A percentile compares a stretch with the other conserved stretches of the same genome.
phyloP scores from a whole-genome alignment of 176 grass and related monocot genomes.

The Dendrocalamus sinicus region DNA sequence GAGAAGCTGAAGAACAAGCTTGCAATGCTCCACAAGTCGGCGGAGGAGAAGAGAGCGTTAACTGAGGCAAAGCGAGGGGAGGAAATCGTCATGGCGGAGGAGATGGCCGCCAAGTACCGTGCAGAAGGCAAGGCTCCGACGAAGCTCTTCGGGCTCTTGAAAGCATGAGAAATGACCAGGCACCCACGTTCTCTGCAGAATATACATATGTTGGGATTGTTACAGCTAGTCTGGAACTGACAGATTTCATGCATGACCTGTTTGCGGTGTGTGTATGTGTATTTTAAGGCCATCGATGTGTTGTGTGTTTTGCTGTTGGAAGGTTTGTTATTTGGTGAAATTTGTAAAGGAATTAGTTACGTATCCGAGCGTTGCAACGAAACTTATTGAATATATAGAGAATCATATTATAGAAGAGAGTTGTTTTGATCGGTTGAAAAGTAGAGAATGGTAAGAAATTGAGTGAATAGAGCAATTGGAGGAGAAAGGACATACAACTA shows the following conservation, averaged over 20 bases:
- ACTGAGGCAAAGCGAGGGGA: constrained; percentile 64
- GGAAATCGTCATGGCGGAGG: constrained; percentile 68
- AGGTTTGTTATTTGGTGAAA: constrained; percentile 29
- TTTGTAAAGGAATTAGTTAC: constrained; percentile 21
- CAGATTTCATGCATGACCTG: constrained; percentile 24
- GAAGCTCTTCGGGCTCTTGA: constrained; percentile 64
- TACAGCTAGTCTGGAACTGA: constrained; percentile 14
- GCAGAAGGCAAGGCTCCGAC: constrained; percentile 63
- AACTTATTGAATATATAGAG: too few relatives aligned
- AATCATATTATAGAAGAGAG: too few relatives aligned
- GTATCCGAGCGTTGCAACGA: too few relatives aligned
- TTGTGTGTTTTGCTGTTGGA: constrained; percentile 17
- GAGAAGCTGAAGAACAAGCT: constrained; percentile 84
- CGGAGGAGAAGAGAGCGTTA: constrained; percentile 76
- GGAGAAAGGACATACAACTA: too few relatives aligned
- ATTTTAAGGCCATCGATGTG: constrained; percentile 16
- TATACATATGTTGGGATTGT: neutral
- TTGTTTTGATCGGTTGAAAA: too few relatives aligned
- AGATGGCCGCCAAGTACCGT: constrained; percentile 73
- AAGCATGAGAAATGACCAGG: constrained; percentile 32
- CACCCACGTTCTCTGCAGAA: neutral
- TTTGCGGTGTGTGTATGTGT: constrained; percentile 31
- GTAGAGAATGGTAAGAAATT: too few relatives aligned
- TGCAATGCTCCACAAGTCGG: constrained; percentile 67
- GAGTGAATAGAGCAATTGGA: too few relatives aligned